Base-by-base conservation (phyloP, 768 basidiomycete genomes). In the Naganishia vaughanmartiniae region DNA sequence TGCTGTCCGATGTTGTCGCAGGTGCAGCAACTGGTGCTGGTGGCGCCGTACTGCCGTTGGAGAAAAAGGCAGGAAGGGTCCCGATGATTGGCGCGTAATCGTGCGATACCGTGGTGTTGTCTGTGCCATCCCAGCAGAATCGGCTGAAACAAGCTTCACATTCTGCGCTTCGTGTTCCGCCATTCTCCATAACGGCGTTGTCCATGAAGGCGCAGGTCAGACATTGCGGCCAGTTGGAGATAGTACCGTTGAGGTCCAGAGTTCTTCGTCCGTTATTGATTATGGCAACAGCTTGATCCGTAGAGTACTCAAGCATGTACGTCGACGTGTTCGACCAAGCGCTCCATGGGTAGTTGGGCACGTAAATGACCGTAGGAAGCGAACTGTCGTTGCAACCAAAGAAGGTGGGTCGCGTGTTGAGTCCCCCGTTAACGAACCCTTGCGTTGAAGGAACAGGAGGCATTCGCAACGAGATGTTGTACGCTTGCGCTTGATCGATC, bases 201-300 rank as follows among this genome's bases (percentile, higher is more conserved):
- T 87, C 89, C 84, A 82, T 86, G 74, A 84, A 85, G 71, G 85
- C 91, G 78, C 91, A 89, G 76, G 87, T 86, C 26, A 93, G 83
- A 74, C 91, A 92, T 46, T 83, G 84, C 2, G 87, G 84, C 83
- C 85, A 89, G 65, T 85, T 75, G 2, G 82, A 76, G 69, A 88
- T 90, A 34, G 87, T 83, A 6, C 77, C 79, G 70, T 85, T 88
- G 45, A 86, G 82, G 58, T 89, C 78, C 14, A 79, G 39, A 21
- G 76, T 76, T 19, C 81, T 85, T 33, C 85, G 84, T 0, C 86
- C 87, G 76, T 89, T 88, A 73, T 87, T 83, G 57, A 91, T 81
- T 78, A 90, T 87, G 5, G 87, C 75, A 45, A 79, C 80, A 2
- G 85, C 86, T 71, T 89, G 86, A 30, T 84, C 81, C 24, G 80